A percentile compares a stretch with the other conserved stretches of the same genome.
These are phyloP conservation scores for Diutina catenulata DNA, from an alignment of 1,139 yeast species.

Conservation along the genomic window DNA sequence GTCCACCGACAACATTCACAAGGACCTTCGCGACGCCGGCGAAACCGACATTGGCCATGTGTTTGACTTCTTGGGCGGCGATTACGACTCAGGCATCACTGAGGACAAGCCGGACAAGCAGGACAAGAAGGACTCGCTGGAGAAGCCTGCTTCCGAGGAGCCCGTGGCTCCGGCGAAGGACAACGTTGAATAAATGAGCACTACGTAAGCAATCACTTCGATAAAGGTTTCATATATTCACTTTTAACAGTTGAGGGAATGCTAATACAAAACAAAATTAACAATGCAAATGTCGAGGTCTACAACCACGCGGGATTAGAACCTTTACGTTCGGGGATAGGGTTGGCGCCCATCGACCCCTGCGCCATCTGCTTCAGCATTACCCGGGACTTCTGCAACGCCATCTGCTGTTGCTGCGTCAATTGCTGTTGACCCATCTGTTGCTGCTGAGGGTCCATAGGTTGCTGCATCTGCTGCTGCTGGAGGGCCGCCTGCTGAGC, in stretches of 20 bases:
- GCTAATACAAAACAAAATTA: background rate
- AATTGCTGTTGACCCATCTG: background rate
- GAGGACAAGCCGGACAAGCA: background rate
- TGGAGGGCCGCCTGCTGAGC: background rate
- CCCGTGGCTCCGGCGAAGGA: too few relatives aligned
- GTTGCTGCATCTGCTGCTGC: background rate
- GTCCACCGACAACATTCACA: slow-evolving; percentile 9
- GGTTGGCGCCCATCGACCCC: background rate
- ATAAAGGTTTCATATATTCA: too few relatives aligned
- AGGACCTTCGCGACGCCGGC: background rate
- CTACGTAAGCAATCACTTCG: too few relatives aligned
- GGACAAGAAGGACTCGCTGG: background rate
- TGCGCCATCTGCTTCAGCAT: background rate
- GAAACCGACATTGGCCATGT: slow-evolving; percentile 22
- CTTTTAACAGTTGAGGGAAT: too few relatives aligned
- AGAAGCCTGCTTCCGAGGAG: too few relatives aligned
- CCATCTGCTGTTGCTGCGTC: background rate
- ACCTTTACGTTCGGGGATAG: background rate
- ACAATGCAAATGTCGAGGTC: background rate
- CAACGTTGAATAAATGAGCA: too few relatives aligned
- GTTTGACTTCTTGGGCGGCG: slow-evolving; percentile 67
- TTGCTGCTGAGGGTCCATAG: background rate
- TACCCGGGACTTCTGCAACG: background rate
- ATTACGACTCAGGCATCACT: too few relatives aligned
- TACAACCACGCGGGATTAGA: background rate